Evolutionary conservation across 2,329 filamentous ascomycete species (phyloP), one percentile per base, ranked within the genome.

Genomic region (Colletotrichum sansevieriae): DNA sequence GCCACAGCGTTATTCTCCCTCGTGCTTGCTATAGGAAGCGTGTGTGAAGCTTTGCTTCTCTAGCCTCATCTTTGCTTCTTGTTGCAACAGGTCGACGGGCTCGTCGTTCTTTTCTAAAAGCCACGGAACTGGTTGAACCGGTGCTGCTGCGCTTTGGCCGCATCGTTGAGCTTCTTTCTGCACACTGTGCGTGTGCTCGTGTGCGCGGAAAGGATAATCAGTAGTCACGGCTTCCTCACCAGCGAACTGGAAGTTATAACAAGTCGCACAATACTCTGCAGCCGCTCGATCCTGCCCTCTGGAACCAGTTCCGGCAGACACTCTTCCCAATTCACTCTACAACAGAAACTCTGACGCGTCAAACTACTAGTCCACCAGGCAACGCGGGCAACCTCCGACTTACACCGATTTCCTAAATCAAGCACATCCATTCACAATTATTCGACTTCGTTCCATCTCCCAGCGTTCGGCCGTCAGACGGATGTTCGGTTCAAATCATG

Each of bases 391-490:
- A 10, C 51, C 15, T 35, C n/a, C 41, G 29, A n/a, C 11, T 41
- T 56, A 35, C 43, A 47, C 43, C 66, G 9, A 10, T 7, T 55
- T 25, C 13, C 49, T 56, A 37, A 35, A 39, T 52, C 29, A 25
- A 60, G 66, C 11, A 55, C 22, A 37, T n/a, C 15, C 12, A 41
- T 20, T 47, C 12, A 22, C 44, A 25, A 33, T 37, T 29, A 8
- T 13, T 15, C 44, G 15, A 44, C 55, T 56, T 56, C 63, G 44
- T 69, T 63, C 43, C 35, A 55, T 69, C 43, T 56, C 51, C 13
- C 35, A 39, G 37, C 10, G 4, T 3, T 15, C 33, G 49, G 41
- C 22, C 55, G 55, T 69, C 55, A 33, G 62, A 44, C 49, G 54
- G 41, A 29, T 29, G 8, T 8, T 29, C 41, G 47, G 39, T n/a